These are phyloP conservation scores for Russula brevipes DNA, from an alignment of 768 basidiomycete species.

Conservation along the genomic window DNA sequence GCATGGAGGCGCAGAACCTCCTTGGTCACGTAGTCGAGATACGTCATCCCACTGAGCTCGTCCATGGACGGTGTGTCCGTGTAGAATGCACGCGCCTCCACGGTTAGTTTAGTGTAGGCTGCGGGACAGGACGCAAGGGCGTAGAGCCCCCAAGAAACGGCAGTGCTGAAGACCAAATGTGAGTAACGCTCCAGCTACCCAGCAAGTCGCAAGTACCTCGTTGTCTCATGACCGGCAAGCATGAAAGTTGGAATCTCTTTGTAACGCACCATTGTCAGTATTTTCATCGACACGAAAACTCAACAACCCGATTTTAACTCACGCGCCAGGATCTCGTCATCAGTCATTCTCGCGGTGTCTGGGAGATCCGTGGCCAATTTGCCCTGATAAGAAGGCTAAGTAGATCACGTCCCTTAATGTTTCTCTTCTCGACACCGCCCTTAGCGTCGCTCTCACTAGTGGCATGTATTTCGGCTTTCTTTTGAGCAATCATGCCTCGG, in stretches of 20 bases:
- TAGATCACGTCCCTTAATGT: slow-evolving; percentile 44
- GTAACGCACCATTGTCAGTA: neutral
- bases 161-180: slow-evolving; percentile 29
- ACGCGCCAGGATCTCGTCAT: slow-evolving; percentile 59
- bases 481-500: slow-evolving; percentile 30
- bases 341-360: slow-evolving; percentile 49
- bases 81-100: slow-evolving; percentile 47
- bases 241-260: slow-evolving; percentile 59
- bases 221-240: slow-evolving; percentile 57
- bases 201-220: slow-evolving; percentile 34
- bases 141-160: slow-evolving; percentile 55
- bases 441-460: slow-evolving; percentile 26
- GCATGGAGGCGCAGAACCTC: slow-evolving; percentile 21
- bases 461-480: slow-evolving; percentile 33
- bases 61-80: slow-evolving; percentile 66
- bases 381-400: slow-evolving; percentile 57
- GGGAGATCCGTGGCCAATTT: slow-evolving; percentile 58
- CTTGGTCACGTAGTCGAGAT: slow-evolving; percentile 40
- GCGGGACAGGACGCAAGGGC: slow-evolving; percentile 45
- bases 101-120: slow-evolving; percentile 51
- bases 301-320: slow-evolving; percentile 25
- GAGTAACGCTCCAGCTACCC: neutral
- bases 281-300: neutral
- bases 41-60: slow-evolving; percentile 56
- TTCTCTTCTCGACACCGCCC: slow-evolving; percentile 34